Evolutionary conservation across 345 rosid species (phyloP), one percentile per base, ranked within the genome.

Genomic region (Theobroma cacao): DNA sequence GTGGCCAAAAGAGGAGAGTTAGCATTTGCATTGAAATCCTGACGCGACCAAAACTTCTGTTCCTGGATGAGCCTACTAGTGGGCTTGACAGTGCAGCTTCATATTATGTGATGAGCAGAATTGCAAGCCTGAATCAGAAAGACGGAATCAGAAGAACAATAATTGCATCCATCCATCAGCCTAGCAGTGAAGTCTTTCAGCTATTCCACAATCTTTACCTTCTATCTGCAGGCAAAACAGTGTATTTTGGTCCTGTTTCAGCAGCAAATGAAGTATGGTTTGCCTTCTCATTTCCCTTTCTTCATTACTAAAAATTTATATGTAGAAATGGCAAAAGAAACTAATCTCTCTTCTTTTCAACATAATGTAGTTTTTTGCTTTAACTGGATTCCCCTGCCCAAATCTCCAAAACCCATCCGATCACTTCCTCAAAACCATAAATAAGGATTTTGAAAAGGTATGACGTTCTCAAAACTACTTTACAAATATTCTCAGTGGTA

Each of bases 1-100:
- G 88, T 14, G 93, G 93, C 15, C 91, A 89, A 66, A 86, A 85
- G 82, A 85, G 91, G 77, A 86, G 92, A 80, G 90, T 89, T 30
- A 89, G 91, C 76, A 89, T 89, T 58, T 88, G 91, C 79, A 88
- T 82, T 5, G 93, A 90, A 77, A 82, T 90, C 78, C 47, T 90
- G 12, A 84, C 89, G 14, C 82, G 79, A 4, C 93, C 93, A 0
- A 85, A 75, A 77, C 88, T 88, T 18, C 73, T 90, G 5, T 88
- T 90, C 74, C 82, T 90, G 7, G 93, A 90, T 22, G 93, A 86
- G 78, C 93, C 91, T 14, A 90, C 93, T 0, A 88, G 90, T 26
- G 93, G 93, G 12, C 87, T 90, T 4, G 91, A 89, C 17, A 84
- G 91, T 43, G 89, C 91, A 0, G 85, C 88, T 0, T 85, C 91